Conservation (phyloP, 805 yeast genomes). For the Blastobotrys parvus region DNA sequence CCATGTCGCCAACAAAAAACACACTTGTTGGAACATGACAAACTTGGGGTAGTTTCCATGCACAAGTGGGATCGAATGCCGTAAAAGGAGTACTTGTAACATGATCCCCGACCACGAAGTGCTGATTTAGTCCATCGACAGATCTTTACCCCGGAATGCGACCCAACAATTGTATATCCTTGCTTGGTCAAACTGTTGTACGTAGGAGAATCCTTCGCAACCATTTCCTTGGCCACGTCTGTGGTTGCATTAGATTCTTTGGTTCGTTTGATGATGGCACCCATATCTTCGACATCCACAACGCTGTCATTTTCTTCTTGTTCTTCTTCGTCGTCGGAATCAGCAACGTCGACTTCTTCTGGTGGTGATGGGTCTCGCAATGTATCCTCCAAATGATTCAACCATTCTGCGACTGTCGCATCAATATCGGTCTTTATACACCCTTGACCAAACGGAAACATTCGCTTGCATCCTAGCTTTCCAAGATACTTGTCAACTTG, state of each 20-base stretch:
- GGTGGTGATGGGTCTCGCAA: constrained; percentile 60
- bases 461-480: constrained; percentile 76
- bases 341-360: constrained; percentile 48
- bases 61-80: constrained; percentile 87
- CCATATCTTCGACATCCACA: constrained; percentile 89
- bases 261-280: constrained; percentile 39
- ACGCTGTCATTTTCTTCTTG: constrained; percentile 30
- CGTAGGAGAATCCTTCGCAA: constrained; percentile 82
- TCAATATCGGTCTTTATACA: constrained; percentile 61
- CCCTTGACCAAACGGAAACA: constrained; percentile 75
- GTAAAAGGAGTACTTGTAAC: constrained; percentile 87
- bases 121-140: constrained; percentile 97
- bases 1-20: constrained; percentile 98
- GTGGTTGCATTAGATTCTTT: constrained; percentile 12
- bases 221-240: constrained; percentile 64
- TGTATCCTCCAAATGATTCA: constrained; percentile 47
- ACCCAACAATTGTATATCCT: constrained; percentile 87
- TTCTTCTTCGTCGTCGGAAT: constrained; percentile 45
- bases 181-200: constrained; percentile 82
- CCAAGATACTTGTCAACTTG: constrained; percentile 67
- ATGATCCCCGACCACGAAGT: constrained; percentile 85
- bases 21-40: constrained; percentile 91
- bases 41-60: constrained; percentile 92
- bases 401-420: constrained; percentile 57
- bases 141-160: constrained; percentile 90